Conservation (phyloP, 192 early-diverging fungal species). For the Entrophospora sp. region DNA sequence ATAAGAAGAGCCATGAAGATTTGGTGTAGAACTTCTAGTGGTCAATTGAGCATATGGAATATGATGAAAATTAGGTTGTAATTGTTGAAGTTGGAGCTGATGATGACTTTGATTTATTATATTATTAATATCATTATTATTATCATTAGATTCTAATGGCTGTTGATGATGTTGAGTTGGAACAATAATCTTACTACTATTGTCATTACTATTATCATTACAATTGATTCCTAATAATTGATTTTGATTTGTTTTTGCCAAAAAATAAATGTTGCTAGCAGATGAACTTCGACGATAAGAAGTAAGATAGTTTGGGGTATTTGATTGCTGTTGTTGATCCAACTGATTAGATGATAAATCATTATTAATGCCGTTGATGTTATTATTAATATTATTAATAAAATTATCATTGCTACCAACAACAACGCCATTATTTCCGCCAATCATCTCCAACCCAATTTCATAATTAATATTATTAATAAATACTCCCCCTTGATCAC, state of each 20-base stretch:
- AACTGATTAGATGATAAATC: not conserved
- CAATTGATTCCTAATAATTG: no score
- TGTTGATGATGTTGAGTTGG: not conserved
- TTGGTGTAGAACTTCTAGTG: not conserved
- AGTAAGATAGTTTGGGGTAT: conserved; percentile 15
- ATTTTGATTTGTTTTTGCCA: conserved; percentile 22
- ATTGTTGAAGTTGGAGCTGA: no score
- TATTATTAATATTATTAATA: not conserved
- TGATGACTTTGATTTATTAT: not conserved
- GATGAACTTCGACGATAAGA: conserved; percentile 18
- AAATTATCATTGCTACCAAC: no score
- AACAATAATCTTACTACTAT: no score
- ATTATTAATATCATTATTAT: not conserved
- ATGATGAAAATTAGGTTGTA: no score
- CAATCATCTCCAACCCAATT: no score
- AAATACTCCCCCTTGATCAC: no score
- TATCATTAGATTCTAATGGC: not conserved
- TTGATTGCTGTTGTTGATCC: no score
- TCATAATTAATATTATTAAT: no score
- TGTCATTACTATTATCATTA: no score
- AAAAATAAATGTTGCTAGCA: conserved; percentile 16
- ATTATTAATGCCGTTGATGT: not conserved
- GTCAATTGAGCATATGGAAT: not conserved
- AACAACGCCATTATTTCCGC: no score
- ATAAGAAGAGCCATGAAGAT: no score